A percentile compares a stretch with the other conserved stretches of the same genome.
These are phyloP conservation scores for Hygrophorus pudorinus DNA, from an alignment of 768 basidiomycete genomes.

Conservation along the genomic window DNA sequence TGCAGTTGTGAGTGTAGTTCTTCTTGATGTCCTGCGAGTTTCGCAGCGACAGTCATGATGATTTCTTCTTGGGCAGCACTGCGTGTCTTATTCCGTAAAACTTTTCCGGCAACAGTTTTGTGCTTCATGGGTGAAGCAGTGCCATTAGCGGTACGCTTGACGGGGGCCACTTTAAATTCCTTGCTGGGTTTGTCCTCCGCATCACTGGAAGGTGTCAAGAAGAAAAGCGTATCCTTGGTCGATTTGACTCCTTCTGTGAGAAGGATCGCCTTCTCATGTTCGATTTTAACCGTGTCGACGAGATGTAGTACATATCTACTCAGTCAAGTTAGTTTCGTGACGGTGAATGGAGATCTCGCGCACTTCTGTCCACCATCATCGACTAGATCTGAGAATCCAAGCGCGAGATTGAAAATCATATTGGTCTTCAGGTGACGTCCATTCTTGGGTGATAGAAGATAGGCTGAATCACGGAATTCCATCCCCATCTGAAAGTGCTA, in stretches of 20 bases:
- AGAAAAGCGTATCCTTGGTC: slow-evolving; percentile 83
- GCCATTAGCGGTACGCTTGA: slow-evolving; percentile 48
- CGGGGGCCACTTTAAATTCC: slow-evolving; percentile 40
- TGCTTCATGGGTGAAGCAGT: slow-evolving; percentile 66
- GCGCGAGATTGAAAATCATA: slow-evolving; percentile 78
- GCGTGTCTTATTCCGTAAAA: slow-evolving; percentile 84
- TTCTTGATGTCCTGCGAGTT: slow-evolving; percentile 79
- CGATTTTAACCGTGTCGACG: slow-evolving; percentile 80
- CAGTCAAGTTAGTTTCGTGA: not conserved
- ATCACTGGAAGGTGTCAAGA: slow-evolving; percentile 55
- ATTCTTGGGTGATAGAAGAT: slow-evolving; percentile 78
- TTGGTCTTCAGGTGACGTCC: slow-evolving; percentile 54
- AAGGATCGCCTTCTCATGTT: slow-evolving; percentile 49
- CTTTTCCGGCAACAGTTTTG: slow-evolving; percentile 74
- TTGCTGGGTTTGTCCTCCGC: slow-evolving; percentile 49
- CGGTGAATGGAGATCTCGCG: slow-evolving; percentile 10
- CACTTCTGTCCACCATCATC: slow-evolving; percentile 76
- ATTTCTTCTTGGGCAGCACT: slow-evolving; percentile 81
- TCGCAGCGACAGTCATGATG: slow-evolving; percentile 64
- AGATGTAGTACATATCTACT: slow-evolving; percentile 79
- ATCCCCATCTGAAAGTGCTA: slow-evolving; percentile 64
- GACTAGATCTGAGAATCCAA: slow-evolving; percentile 78
- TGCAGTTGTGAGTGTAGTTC: slow-evolving; percentile 74
- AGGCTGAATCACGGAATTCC: slow-evolving; percentile 87
- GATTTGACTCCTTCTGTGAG: slow-evolving; percentile 81